phyloP scores from a whole-genome alignment of 2,329 filamentous ascomycete species.

The Exophiala xenobiotica region DNA sequence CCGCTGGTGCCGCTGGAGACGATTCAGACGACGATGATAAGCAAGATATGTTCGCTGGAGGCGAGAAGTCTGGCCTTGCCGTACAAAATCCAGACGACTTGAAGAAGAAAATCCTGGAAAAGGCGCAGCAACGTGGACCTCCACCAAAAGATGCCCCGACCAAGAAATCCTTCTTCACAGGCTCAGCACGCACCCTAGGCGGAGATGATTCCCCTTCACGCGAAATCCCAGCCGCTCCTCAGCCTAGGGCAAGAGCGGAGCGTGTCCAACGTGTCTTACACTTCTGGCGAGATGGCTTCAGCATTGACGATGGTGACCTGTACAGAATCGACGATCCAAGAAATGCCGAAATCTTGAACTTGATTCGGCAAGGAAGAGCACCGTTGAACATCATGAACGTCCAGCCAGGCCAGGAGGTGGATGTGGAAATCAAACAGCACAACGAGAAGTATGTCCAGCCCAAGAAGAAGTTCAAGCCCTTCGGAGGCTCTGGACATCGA shows the following conservation, averaged over 20 bases:
- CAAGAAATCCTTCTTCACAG: slow-evolving; percentile 53
- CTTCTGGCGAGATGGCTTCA: slow-evolving; percentile 66
- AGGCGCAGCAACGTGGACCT: slow-evolving; percentile 41
- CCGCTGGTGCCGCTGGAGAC: slow-evolving; percentile 40
- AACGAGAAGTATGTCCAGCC: slow-evolving; percentile 60
- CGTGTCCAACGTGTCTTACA: slow-evolving; percentile 60
- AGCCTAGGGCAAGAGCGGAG: slow-evolving; percentile 41
- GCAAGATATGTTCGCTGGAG: slow-evolving; percentile 63
- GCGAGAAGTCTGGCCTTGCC: slow-evolving; percentile 67
- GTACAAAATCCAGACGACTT: slow-evolving; percentile 63
- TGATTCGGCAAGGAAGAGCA: slow-evolving; percentile 63
- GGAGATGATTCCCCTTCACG: slow-evolving; percentile 63
- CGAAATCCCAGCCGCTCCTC: slow-evolving; percentile 54
- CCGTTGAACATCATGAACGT: slow-evolving; percentile 64
- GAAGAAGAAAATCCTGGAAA: slow-evolving; percentile 52
- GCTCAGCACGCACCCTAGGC: slow-evolving; percentile 63
- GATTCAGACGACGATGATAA: slow-evolving; percentile 55
- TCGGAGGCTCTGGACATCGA: slow-evolving; percentile 59
- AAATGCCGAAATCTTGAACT: slow-evolving; percentile 60
- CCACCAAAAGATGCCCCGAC: slow-evolving; percentile 22
- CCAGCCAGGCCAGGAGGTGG: slow-evolving; percentile 61
- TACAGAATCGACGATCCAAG: slow-evolving; percentile 63
- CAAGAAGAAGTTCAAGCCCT: slow-evolving; percentile 65
- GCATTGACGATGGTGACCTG: slow-evolving; percentile 64
- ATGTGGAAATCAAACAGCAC: slow-evolving; percentile 64